These are phyloP conservation scores for Pestalotiopsis sp. DNA, from an alignment of 2,329 filamentous ascomycete genomes.

Conservation along the genomic window DNA sequence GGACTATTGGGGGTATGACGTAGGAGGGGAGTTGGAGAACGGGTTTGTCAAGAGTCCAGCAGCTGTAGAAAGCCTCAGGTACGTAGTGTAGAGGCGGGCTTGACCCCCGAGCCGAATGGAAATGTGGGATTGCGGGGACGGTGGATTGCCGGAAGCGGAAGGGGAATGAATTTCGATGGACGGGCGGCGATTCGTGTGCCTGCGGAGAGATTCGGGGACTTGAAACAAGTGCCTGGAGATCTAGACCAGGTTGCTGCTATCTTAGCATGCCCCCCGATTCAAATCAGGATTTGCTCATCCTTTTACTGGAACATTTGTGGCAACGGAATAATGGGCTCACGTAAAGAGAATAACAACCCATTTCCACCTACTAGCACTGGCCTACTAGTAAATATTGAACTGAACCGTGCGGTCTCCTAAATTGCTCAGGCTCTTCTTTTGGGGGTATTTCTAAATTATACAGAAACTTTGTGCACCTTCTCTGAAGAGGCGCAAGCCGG, in stretches of 20 bases:
- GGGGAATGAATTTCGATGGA: not conserved
- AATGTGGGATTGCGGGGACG: slow-evolving; percentile 9
- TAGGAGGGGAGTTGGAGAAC: not conserved
- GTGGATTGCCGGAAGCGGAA: slow-evolving; percentile 12
- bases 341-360: no score
- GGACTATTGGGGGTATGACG: not conserved
- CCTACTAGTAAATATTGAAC: no score
- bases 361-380: no score
- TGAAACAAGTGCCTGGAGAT: not conserved
- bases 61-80: no score
- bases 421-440: not conserved
- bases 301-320: no score
- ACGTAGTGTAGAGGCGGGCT: not conserved
- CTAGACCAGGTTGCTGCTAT: no score
- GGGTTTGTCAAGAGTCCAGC: not conserved
- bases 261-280: no score
- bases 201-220: not conserved
- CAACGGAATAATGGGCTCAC: no score
- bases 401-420: not conserved
- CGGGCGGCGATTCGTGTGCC: not conserved
- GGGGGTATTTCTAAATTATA: not conserved
- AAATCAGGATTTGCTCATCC: no score
- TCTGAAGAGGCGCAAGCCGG: not conserved
- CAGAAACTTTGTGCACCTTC: not conserved
- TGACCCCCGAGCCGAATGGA: not conserved